phyloP scores from a whole-genome alignment of 768 basidiomycete genomes.

The Leucocoprinus leucothites region DNA sequence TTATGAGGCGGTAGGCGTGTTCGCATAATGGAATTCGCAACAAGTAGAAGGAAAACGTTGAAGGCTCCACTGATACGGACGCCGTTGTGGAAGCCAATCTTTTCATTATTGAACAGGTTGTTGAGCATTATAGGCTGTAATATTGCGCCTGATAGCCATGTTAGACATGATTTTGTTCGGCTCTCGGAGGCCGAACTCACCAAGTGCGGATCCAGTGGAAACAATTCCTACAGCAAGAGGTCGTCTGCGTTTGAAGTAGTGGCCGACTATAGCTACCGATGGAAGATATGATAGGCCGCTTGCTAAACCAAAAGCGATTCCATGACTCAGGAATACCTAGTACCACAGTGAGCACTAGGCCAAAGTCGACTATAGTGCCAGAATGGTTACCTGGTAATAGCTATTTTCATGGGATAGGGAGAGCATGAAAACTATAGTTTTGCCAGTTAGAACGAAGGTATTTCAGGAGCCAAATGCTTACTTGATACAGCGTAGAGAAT shows the following conservation, averaged over 20 bases:
- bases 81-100: constrained; percentile 36
- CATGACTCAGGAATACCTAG: constrained; percentile 52
- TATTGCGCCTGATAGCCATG: constrained; percentile 37
- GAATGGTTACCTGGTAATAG: constrained; percentile 30
- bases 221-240: constrained; percentile 52
- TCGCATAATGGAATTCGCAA: constrained; percentile 31
- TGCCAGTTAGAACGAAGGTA: neutral
- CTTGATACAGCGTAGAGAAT: constrained; percentile 25
- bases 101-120: constrained; percentile 32
- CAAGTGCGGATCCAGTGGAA: constrained; percentile 28
- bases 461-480: constrained; percentile 10
- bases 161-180: neutral
- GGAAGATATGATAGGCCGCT: constrained; percentile 45
- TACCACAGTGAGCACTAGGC: neutral
- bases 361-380: neutral
- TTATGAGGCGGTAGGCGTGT: constrained; percentile 30
- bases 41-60: constrained; percentile 28
- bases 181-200: constrained; percentile 10
- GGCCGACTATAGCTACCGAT: constrained; percentile 44
- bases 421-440: constrained; percentile 28
- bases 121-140: constrained; percentile 62
- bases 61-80: constrained; percentile 37
- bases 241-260: constrained; percentile 47
- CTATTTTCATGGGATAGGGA: constrained; percentile 30
- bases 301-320: constrained; percentile 45